Base-by-base conservation (phyloP, 2,329 filamentous ascomycete genomes). In the Chrysoporthe austroafricana region DNA sequence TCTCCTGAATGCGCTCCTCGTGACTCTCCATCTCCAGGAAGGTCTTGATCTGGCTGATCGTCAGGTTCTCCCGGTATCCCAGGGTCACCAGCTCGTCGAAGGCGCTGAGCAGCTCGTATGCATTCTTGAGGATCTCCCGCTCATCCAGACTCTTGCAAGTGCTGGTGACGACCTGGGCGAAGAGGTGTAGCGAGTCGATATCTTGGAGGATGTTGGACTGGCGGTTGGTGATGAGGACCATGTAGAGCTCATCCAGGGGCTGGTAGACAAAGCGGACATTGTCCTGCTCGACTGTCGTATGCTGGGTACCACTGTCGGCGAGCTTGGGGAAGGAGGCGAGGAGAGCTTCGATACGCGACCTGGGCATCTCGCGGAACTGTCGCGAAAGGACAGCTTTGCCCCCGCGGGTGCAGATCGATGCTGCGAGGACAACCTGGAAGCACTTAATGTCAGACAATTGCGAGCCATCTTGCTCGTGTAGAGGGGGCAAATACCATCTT, bases 251-350 rank as follows among this genome's bases (percentile, higher is more conserved):
- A 82, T 99, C 96, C 72, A 99, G 87, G 69, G 96, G 96, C 80
- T 99, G 96, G 85, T 99, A 99, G 68, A 99, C 96, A 78, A 97
- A 99, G 83, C 96, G 95, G 77, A 99, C 96, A 84, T 97, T 98
- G 84, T 99, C 96, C 82, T 98, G 94, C 82, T 99, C 96, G 75
- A 98, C 94, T 6, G 93, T 99, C 39, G 96, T 99, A 81, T 99
- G 96, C 81, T 99, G 96, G 63, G 94, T 97, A 70, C 94, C 92
- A 71, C 92, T 94, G 80, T 97, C 94, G 76, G 96, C 94, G 68
- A 98, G 91, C 83, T 99, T 99, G 66, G 96, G 96, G 78, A 99
- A 97, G 11, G 95, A 97, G 72, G 96, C 96, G 67, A 99, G 91
- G 67, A 99, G 89, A 66, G 92, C 96, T 85, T 99, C 96, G 77